Evolutionary conservation across 257 asterid species (phyloP).

Genomic region (Solanum piurae): DNA sequence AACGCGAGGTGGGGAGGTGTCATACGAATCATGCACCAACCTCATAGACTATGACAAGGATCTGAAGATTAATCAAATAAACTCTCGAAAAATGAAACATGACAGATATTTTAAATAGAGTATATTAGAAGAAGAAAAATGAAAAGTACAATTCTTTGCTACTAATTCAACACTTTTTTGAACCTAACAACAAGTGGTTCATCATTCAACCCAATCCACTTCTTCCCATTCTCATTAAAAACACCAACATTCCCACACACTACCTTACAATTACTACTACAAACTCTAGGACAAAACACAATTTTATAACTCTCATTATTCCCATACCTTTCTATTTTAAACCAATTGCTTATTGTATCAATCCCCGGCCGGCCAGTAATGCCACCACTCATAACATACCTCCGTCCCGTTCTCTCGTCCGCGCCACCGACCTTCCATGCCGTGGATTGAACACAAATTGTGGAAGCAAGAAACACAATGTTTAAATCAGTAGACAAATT

Average conservation of each 20-base stretch:
- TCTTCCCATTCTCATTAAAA: constrained; percentile 29
- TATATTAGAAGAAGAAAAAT: not conserved
- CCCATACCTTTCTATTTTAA: constrained; percentile 29
- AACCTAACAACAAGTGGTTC: constrained; percentile 24
- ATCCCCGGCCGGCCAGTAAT: constrained; percentile 26
- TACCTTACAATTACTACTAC: constrained; percentile 23
- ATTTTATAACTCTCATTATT: constrained; percentile 24
- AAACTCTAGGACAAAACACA: constrained; percentile 41
- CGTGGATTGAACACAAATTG: constrained; percentile 42
- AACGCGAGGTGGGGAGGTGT: constrained; percentile 50
- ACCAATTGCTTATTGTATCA: constrained; percentile 40
- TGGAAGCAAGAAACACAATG: constrained; percentile 34
- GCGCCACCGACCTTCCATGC: constrained; percentile 30
- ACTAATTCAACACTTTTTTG: constrained; percentile 13
- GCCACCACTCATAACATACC: constrained; percentile 38
- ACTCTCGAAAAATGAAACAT: not conserved
- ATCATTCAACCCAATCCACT: constrained; percentile 41
- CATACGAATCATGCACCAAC: constrained; percentile 61
- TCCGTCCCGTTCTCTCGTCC: constrained; percentile 18
- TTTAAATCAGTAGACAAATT: constrained; percentile 24
- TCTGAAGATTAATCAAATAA: constrained; percentile 9
- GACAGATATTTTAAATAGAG: not conserved
- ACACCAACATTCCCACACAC: constrained; percentile 40
- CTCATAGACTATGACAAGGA: constrained; percentile 58
- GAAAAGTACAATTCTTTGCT: not conserved